phyloP scores from a whole-genome alignment of 768 basidiomycete species.

The Strobilomyces echinocephalus region DNA sequence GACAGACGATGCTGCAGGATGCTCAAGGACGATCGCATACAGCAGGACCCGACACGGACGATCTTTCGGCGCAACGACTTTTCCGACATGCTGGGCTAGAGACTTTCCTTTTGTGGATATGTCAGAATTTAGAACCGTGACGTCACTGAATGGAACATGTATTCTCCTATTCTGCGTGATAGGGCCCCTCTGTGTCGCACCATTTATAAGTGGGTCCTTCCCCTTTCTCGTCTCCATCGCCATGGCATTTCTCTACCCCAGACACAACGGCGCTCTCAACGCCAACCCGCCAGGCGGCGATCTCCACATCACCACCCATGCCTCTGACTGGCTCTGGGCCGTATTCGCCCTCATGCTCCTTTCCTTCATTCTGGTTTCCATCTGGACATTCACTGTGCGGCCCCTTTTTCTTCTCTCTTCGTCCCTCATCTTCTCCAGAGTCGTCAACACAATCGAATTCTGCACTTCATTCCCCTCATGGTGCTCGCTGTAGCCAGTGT shows the following conservation, averaged over 20 bases:
- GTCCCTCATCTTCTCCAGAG: slow-evolving; percentile 16
- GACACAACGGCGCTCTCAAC: slow-evolving; percentile 30
- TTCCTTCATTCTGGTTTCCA: slow-evolving; percentile 35
- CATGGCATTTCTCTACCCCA: slow-evolving; percentile 18
- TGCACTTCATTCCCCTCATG: slow-evolving; percentile 47
- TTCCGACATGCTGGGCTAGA: slow-evolving; percentile 40
- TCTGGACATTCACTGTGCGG: slow-evolving; percentile 32
- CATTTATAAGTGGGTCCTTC: slow-evolving; percentile 1
- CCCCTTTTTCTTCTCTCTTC: not conserved
- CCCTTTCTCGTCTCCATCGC: slow-evolving; percentile 3
- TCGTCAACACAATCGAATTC: slow-evolving; percentile 39
- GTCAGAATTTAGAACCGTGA: slow-evolving; percentile 11
- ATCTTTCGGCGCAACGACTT: slow-evolving; percentile 48
- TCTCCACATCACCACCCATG: slow-evolving; percentile 39
- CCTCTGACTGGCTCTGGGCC: slow-evolving; percentile 52
- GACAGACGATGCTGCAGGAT: slow-evolving; percentile 44
- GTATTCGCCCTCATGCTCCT: slow-evolving; percentile 48
- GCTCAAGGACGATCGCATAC: slow-evolving; percentile 83
- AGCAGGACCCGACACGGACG: slow-evolving; percentile 45
- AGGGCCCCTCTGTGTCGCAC: slow-evolving; percentile 11
- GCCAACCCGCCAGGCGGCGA: slow-evolving; percentile 35
- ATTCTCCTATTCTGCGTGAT: slow-evolving; percentile 16
- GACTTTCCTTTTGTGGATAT: slow-evolving; percentile 14
- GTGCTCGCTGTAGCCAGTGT: slow-evolving; percentile 43
- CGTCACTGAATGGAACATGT: slow-evolving; percentile 16